These are phyloP conservation scores for Dendrostoma leiphaemia DNA, from an alignment of 2,329 filamentous ascomycete genomes.

Conservation along the genomic window DNA sequence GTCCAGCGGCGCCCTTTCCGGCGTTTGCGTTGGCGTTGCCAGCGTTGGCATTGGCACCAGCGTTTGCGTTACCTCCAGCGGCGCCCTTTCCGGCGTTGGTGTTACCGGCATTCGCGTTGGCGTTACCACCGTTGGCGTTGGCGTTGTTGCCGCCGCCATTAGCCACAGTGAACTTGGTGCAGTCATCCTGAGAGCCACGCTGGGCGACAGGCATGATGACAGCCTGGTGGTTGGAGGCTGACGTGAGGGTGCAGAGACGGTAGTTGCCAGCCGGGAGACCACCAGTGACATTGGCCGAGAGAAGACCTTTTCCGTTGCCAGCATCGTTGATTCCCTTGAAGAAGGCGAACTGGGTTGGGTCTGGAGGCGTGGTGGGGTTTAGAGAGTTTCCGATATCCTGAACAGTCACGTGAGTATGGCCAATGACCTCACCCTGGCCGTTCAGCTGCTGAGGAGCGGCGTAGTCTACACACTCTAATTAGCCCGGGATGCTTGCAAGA, in stretches of 20 bases:
- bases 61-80: background rate
- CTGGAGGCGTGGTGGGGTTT: slow-evolving; percentile 50
- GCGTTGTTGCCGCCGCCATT: slow-evolving; percentile 2
- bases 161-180: slow-evolving; percentile 35
- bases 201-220: slow-evolving; percentile 38
- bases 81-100: background rate
- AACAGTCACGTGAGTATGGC: slow-evolving; percentile 59
- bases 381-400: slow-evolving; percentile 53
- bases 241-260: slow-evolving; percentile 36
- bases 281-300: slow-evolving; percentile 29
- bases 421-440: slow-evolving; percentile 48
- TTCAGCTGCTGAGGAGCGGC: slow-evolving; percentile 55
- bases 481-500: too few species aligned
- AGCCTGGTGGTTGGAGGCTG: slow-evolving; percentile 35
- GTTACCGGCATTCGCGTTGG: slow-evolving; percentile 17
- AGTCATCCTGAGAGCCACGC: slow-evolving; percentile 39
- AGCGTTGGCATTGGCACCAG: background rate
- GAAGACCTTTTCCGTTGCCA: slow-evolving; percentile 31
- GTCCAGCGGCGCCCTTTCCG: background rate
- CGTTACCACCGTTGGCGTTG: slow-evolving; percentile 12
- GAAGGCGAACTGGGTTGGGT: slow-evolving; percentile 44
- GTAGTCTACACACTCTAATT: too few species aligned
- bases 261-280: slow-evolving; percentile 37
- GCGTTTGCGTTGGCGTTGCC: background rate
- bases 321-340: slow-evolving; percentile 35